These are phyloP conservation scores for Pseudotulostoma volvatum DNA, from an alignment of 495 filamentous ascomycete species.

Conservation along the genomic window DNA sequence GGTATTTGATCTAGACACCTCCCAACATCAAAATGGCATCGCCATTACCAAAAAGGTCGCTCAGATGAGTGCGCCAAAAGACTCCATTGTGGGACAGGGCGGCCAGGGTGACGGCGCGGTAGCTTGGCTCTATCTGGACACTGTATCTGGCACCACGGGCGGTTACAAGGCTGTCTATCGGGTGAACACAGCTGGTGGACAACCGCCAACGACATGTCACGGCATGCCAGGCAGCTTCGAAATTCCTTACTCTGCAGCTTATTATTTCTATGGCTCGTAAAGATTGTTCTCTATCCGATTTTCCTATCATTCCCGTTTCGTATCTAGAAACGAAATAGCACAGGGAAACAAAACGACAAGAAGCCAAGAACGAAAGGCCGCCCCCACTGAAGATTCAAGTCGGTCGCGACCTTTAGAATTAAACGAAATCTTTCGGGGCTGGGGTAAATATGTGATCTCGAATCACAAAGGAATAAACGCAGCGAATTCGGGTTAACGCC, in stretches of 20 bases:
- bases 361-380: no score
- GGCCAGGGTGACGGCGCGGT: slow-evolving; percentile 47
- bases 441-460: no score
- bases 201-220: slow-evolving; percentile 56
- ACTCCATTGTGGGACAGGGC: slow-evolving; percentile 33
- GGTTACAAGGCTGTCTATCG: slow-evolving; percentile 62
- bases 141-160: slow-evolving; percentile 37
- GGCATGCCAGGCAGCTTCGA: slow-evolving; percentile 45
- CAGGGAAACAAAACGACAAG: no score
- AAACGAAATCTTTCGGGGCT: no score
- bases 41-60: slow-evolving; percentile 42
- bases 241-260: slow-evolving; percentile 73
- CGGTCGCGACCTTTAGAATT: no score
- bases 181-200: slow-evolving; percentile 72
- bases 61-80: slow-evolving; percentile 39
- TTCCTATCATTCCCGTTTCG: no score
- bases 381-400: no score
- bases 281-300: no score
- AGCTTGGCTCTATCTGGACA: slow-evolving; percentile 30
- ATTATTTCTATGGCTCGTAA: no score
- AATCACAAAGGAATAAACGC: no score
- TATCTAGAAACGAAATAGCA: no score
- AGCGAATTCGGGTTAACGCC: no score
- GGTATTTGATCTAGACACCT: slow-evolving; percentile 62
- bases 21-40: slow-evolving; percentile 38